Conservation (phyloP, 169 alveolate species). For the Eimeria mitis region DNA sequence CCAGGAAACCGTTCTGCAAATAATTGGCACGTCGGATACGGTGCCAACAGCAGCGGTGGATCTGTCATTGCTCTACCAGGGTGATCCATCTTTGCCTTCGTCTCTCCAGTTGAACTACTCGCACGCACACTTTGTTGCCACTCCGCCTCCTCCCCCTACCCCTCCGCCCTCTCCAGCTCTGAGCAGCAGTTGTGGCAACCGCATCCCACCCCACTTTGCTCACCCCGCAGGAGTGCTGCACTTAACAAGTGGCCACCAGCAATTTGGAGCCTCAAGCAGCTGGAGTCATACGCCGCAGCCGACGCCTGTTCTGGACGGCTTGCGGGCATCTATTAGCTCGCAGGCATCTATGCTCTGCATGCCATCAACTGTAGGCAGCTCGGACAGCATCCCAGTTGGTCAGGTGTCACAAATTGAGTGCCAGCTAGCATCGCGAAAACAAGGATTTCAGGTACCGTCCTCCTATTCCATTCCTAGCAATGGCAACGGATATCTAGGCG, state of each 20-base stretch:
- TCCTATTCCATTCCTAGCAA: slow-evolving; percentile 2
- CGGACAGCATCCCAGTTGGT: slow-evolving; percentile 1
- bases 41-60: slow-evolving; percentile 59
- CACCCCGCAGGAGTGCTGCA: slow-evolving; percentile 59
- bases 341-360: slow-evolving; percentile 58
- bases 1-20: slow-evolving; percentile 63
- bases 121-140: slow-evolving; percentile 53
- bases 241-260: slow-evolving; percentile 46
- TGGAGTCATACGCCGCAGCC: slow-evolving; percentile 50
- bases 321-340: slow-evolving; percentile 54
- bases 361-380: slow-evolving; percentile 48
- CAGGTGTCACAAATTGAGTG: slow-evolving; percentile 22
- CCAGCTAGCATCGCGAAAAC: slow-evolving; percentile 1
- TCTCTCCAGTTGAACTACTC: slow-evolving; percentile 65
- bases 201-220: slow-evolving; percentile 54
- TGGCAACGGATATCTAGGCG: background rate
- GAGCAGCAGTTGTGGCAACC: slow-evolving; percentile 54
- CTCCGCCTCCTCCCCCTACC: slow-evolving; percentile 69
- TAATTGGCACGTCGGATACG: slow-evolving; percentile 59
- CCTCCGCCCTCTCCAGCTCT: slow-evolving; percentile 73
- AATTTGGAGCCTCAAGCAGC: background rate
- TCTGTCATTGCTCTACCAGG: slow-evolving; percentile 40
- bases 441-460: slow-evolving; percentile 11
- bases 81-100: slow-evolving; percentile 66
- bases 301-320: slow-evolving; percentile 49